phyloP scores from a whole-genome alignment of 176 grass and related monocot genomes.

The Carex kokanica region DNA sequence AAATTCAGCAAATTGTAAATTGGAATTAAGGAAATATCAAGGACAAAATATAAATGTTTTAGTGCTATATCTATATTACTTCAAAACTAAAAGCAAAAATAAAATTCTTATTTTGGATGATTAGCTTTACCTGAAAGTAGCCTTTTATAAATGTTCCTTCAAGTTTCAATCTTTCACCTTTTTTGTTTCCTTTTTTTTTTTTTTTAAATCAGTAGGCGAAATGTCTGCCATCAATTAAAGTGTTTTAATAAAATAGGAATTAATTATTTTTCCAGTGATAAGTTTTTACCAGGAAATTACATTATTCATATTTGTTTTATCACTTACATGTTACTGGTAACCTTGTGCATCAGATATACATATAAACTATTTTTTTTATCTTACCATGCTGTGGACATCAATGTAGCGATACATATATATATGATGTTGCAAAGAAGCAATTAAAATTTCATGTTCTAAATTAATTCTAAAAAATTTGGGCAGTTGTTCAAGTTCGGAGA shows the following conservation, averaged over 20 bases:
- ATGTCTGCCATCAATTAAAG: slow-evolving; percentile 6
- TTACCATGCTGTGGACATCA: background rate
- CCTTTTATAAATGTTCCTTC: slow-evolving; percentile 11
- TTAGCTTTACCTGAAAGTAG: slow-evolving; percentile 1
- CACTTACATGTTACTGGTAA: background rate
- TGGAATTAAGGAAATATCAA: background rate
- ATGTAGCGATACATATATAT: background rate
- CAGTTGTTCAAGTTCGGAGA: slow-evolving; percentile 86
- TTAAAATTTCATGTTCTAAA: background rate
- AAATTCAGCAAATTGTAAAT: background rate
- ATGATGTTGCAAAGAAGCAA: background rate
- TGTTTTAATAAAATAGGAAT: background rate
- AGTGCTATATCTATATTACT: background rate
- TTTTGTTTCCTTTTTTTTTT: background rate
- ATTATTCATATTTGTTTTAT: background rate
- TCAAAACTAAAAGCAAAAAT: background rate
- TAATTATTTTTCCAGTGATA: too few species aligned
- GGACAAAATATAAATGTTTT: background rate
- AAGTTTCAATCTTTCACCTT: slow-evolving; percentile 11
- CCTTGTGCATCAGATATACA: background rate
- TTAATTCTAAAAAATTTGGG: background rate
- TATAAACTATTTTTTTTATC: background rate
- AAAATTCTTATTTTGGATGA: background rate
- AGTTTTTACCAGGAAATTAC: background rate
- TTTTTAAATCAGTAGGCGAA: slow-evolving; percentile 15